A percentile compares a stretch with the other conserved stretches of the same genome.
Conservation (phyloP, 306 rosid genomes). For the Delonix regia region DNA sequence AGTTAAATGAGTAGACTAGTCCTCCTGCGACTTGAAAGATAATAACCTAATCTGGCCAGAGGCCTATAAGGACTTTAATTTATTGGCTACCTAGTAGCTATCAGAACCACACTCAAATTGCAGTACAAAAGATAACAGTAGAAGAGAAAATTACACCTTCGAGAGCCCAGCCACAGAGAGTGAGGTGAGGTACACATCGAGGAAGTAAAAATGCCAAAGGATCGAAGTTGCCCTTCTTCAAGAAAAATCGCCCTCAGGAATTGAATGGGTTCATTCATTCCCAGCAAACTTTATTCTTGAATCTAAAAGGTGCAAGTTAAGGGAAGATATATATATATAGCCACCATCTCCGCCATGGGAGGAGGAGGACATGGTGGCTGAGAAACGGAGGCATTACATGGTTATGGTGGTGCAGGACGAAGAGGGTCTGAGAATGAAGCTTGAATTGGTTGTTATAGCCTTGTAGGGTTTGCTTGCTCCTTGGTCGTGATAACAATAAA, state of each 20-base stretch:
- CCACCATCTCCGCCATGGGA: slow-evolving; percentile 43
- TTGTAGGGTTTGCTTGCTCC: slow-evolving; percentile 33
- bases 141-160: slow-evolving; percentile 27
- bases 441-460: slow-evolving; percentile 61
- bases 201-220: slow-evolving; percentile 90
- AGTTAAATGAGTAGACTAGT: too few relatives aligned
- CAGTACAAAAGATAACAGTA: not conserved
- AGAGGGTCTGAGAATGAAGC: slow-evolving; percentile 60
- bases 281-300: slow-evolving; percentile 34
- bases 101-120: slow-evolving; percentile 17
- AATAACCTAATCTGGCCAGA: slow-evolving; percentile 21
- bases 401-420: slow-evolving; percentile 35
- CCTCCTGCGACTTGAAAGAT: not conserved
- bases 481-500: slow-evolving; percentile 66
- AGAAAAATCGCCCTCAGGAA: slow-evolving; percentile 49
- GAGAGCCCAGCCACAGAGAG: slow-evolving; percentile 33
- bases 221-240: slow-evolving; percentile 89
- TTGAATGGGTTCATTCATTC: slow-evolving; percentile 20
- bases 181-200: slow-evolving; percentile 38
- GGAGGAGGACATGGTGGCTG: slow-evolving; percentile 42
- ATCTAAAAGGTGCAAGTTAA: slow-evolving; percentile 19
- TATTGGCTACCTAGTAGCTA: slow-evolving; percentile 8
- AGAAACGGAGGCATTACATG: slow-evolving; percentile 36
- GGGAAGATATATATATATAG: not conserved
- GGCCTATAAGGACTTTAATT: slow-evolving; percentile 36